Evolutionary conservation across 148 eudicot genomes (phyloP), one percentile per base, ranked within the genome.

Genomic region (Rhododendron molle): DNA sequence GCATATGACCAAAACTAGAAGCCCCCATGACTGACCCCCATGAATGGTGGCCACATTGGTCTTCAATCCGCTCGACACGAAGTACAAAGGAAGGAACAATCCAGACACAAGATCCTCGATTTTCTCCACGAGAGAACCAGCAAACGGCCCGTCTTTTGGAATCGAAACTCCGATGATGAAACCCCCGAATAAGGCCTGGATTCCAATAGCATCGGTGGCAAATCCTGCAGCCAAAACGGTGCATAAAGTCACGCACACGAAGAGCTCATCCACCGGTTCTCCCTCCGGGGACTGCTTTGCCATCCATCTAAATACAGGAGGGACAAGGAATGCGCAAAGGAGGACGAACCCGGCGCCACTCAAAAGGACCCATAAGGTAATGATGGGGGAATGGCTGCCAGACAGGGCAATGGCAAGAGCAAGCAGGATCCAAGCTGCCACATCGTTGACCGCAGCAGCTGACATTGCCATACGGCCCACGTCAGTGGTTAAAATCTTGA

Each of bases 51-150:
- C 94, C 13, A 95, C 88, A 83, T 95, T 90, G 0, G 98, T 95
- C 85, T 95, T 95, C 43, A 95, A 91, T 15, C 98, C 96, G 72
- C 97, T 95, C 0, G 97, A 95, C 5, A 90, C 95, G 20, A 95
- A 95, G 87, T 94, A 95, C 86, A 95, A 62, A 12, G 98, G 98
- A 80, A 95, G 95, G 60, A 95, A 93, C 9, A 95, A 90, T 20
- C 98, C 94, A 6, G 97, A 94, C 2, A 94, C 98, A 6, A 95
- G 93, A 89, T 95, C 98, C 87, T 95, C 98, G 1, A 95, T 95
- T 73, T 95, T 95, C 76, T 95, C 98, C 77, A 95, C 95, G 3
- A 95, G 88, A 23, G 92, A 96, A 49, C 93, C 91, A 0, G 95
- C 91, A 32, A 95, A 89, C 0, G 97, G 93, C 49, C 98, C 98